Evolutionary conservation across 257 asterid species (phyloP).

Genomic region (Haberlea rhodopensis): DNA sequence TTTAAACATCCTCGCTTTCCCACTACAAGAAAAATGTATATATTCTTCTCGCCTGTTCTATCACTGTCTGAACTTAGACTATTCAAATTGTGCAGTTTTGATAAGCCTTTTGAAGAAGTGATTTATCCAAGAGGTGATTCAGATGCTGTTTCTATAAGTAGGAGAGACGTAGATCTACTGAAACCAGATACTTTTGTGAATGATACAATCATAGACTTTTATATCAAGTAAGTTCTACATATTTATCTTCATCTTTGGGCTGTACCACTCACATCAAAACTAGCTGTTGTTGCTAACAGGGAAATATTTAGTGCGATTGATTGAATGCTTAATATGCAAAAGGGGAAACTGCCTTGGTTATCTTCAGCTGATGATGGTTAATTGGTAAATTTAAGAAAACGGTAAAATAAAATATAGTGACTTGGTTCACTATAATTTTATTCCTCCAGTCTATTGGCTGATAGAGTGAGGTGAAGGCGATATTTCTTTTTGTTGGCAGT

Average conservation of each 20-base stretch:
- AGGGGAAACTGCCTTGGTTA: not conserved
- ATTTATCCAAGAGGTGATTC: slow-evolving; percentile 88
- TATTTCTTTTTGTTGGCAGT: slow-evolving; percentile 10
- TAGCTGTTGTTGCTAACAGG: slow-evolving; percentile 12
- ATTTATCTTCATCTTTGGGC: slow-evolving; percentile 7
- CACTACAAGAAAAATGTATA: not conserved
- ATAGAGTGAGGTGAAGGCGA: not conserved
- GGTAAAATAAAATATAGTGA: not conserved
- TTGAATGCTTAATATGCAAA: slow-evolving; percentile 1
- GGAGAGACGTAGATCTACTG: slow-evolving; percentile 79
- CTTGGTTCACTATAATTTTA: not conserved
- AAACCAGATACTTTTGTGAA: slow-evolving; percentile 88
- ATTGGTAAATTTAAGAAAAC: not conserved
- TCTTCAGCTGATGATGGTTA: not conserved
- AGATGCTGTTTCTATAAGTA: slow-evolving; percentile 85
- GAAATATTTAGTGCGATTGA: no score
- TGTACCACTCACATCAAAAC: slow-evolving; percentile 15
- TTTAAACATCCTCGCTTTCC: not conserved
- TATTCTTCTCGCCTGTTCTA: slow-evolving; percentile 17
- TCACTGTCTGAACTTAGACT: slow-evolving; percentile 20
- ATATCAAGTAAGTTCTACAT: slow-evolving; percentile 69
- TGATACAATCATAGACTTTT: slow-evolving; percentile 90
- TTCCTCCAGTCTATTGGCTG: not conserved
- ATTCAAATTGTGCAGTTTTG: slow-evolving; percentile 53
- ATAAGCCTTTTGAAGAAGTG: slow-evolving; percentile 72